phyloP scores from a whole-genome alignment of 768 basidiomycete species.

The Phylloporus sp. region DNA sequence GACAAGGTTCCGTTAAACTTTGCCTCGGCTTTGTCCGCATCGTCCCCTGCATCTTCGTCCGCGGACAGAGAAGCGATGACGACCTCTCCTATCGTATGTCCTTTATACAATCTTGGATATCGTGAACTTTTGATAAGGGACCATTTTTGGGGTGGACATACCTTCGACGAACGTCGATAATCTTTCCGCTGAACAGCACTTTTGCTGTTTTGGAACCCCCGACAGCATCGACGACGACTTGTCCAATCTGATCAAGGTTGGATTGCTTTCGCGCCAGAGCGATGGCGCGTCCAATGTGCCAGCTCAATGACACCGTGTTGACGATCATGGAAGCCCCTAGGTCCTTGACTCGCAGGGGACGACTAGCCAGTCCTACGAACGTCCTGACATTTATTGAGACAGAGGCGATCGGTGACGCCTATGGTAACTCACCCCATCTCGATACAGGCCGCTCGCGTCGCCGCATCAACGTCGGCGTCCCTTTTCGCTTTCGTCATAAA shows the following conservation, averaged over 20 bases:
- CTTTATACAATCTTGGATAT: constrained; percentile 30
- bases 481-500: constrained; percentile 43
- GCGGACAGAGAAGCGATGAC: constrained; percentile 26
- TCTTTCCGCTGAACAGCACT: constrained; percentile 56
- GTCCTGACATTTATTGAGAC: constrained; percentile 26
- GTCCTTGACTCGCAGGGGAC: constrained; percentile 37
- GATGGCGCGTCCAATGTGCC: constrained; percentile 59
- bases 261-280: constrained; percentile 46
- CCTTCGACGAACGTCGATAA: constrained; percentile 44
- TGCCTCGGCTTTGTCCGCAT: constrained; percentile 8
- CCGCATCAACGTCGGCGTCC: constrained; percentile 39
- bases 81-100: constrained; percentile 38
- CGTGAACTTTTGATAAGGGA: neutral
- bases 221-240: constrained; percentile 33
- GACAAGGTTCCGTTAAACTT: constrained; percentile 33
- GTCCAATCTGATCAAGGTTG: constrained; percentile 35
- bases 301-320: constrained; percentile 54
- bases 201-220: constrained; percentile 33
- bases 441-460: constrained; percentile 43
- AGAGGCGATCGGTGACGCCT: neutral
- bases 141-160: constrained; percentile 2
- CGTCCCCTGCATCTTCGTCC: constrained; percentile 28
- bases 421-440: constrained; percentile 41
- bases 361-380: constrained; percentile 39
- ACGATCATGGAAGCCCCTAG: constrained; percentile 39